phyloP scores from a whole-genome alignment of 1,139 yeast genomes.

The Pichia sp. region DNA sequence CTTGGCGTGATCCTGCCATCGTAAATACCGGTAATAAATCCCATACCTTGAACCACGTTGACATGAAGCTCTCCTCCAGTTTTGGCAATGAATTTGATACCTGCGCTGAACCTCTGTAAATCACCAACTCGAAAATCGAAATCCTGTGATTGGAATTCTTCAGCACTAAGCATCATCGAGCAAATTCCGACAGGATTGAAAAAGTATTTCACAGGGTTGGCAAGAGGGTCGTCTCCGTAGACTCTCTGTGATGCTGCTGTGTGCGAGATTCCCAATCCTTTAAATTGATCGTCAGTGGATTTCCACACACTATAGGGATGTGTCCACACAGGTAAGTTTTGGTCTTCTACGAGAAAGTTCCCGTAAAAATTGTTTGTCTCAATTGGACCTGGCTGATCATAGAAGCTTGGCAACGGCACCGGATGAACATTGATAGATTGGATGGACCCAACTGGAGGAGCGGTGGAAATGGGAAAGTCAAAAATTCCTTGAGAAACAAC shows the following conservation, averaged over 20 bases:
- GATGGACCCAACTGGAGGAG: slow-evolving; percentile 48
- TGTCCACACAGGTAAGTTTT: slow-evolving; percentile 65
- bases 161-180: slow-evolving; percentile 30
- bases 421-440: slow-evolving; percentile 35
- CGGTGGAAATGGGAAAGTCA: slow-evolving; percentile 32
- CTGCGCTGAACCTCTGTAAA: slow-evolving; percentile 30
- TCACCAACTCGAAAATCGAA: slow-evolving; percentile 28
- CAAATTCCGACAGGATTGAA: slow-evolving; percentile 35
- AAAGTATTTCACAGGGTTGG: slow-evolving; percentile 31
- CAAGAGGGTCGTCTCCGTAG: slow-evolving; percentile 51
- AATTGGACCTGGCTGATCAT: slow-evolving; percentile 41
- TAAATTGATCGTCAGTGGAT: slow-evolving; percentile 37
- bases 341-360: slow-evolving; percentile 64
- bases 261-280: slow-evolving; percentile 67
- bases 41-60: slow-evolving; percentile 65
- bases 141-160: slow-evolving; percentile 24
- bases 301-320: slow-evolving; percentile 81
- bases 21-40: slow-evolving; percentile 62
- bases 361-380: slow-evolving; percentile 84
- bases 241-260: slow-evolving; percentile 53
- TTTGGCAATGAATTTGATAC: slow-evolving; percentile 19
- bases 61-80: slow-evolving; percentile 21
- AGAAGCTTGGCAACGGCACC: slow-evolving; percentile 44
- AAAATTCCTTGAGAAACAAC: slow-evolving; percentile 28
- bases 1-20: slow-evolving; percentile 45